Conservation (phyloP, 1,284 basidiomycete species). For the Gyrodon tennesseensis region DNA sequence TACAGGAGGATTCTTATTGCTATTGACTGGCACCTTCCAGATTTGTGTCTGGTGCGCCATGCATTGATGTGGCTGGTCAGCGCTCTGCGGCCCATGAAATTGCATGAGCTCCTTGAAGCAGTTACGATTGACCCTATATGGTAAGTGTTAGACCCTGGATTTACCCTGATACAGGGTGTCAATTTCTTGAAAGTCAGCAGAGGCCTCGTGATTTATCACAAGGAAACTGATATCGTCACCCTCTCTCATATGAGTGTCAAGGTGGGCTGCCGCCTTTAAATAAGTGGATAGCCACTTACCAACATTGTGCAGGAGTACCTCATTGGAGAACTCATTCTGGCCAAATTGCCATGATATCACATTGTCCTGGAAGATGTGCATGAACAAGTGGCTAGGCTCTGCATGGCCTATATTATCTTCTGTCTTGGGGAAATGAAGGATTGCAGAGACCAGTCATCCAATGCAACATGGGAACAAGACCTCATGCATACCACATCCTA, state of each 20-base stretch:
- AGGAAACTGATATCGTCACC: conserved; percentile 13
- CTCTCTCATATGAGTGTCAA: conserved; percentile 30
- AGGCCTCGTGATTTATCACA: conserved; percentile 19
- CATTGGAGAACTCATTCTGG: conserved; percentile 15
- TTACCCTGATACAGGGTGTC: neutral
- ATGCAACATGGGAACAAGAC: neutral
- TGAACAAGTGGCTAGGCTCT: conserved; percentile 18
- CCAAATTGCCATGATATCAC: conserved; percentile 10
- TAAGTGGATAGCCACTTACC: neutral
- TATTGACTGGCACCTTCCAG: neutral
- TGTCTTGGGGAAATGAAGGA: conserved; percentile 17
- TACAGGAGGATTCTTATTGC: conserved; percentile 23
- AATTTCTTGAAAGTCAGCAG: conserved; percentile 15
- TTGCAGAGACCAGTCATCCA: neutral
- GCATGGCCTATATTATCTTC: conserved; percentile 18
- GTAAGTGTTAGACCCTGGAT: conserved; percentile 16
- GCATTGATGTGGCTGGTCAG: conserved; percentile 22
- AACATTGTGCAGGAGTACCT: conserved; percentile 20
- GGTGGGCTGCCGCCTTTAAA: neutral
- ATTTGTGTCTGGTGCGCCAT: conserved; percentile 1
- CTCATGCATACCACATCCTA: neutral
- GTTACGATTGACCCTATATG: conserved; percentile 9
- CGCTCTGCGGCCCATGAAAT: conserved; percentile 9
- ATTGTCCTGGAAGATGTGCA: conserved; percentile 17
- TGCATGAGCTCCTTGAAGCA: conserved; percentile 21